Conservation (phyloP, 495 filamentous ascomycete genomes). For the Penicillium cosmopolitanum region DNA sequence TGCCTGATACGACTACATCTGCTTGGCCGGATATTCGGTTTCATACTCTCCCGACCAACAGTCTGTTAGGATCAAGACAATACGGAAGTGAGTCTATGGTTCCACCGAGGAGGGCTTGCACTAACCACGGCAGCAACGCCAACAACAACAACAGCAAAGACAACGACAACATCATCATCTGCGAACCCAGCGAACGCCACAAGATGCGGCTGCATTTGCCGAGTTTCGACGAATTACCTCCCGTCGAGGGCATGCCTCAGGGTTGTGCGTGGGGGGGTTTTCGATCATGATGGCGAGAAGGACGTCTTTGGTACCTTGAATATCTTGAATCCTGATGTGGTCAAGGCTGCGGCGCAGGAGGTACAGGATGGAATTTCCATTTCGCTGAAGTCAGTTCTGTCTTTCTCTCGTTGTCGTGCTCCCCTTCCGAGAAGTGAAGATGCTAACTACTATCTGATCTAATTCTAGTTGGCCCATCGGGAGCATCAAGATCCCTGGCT, state of each 20-base stretch:
- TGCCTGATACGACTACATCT: constrained; percentile 4
- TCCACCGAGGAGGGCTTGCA: too few species aligned
- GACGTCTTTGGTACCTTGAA: constrained; percentile 64
- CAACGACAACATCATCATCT: too few species aligned
- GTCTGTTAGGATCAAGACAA: too few species aligned
- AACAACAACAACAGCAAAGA: too few species aligned
- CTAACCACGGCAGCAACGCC: too few species aligned
- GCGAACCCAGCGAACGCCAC: too few species aligned
- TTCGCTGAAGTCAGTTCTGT: constrained; percentile 58
- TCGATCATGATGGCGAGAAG: constrained; percentile 62
- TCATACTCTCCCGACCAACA: background rate
- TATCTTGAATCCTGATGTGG: constrained; percentile 58
- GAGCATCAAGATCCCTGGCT: constrained; percentile 50
- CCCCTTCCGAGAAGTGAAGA: background rate
- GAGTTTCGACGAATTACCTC: constrained; percentile 61
- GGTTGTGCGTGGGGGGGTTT: constrained; percentile 70
- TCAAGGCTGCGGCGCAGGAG: constrained; percentile 54
- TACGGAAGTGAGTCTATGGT: too few species aligned
- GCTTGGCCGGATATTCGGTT: background rate
- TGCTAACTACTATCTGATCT: background rate
- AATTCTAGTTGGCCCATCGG: constrained; percentile 41
- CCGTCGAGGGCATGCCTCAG: constrained; percentile 61
- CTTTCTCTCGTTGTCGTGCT: background rate
- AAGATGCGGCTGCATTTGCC: constrained; percentile 28
- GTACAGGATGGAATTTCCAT: constrained; percentile 57